phyloP scores from a whole-genome alignment of 2,329 filamentous ascomycete genomes.

The Colletotrichum sidae region DNA sequence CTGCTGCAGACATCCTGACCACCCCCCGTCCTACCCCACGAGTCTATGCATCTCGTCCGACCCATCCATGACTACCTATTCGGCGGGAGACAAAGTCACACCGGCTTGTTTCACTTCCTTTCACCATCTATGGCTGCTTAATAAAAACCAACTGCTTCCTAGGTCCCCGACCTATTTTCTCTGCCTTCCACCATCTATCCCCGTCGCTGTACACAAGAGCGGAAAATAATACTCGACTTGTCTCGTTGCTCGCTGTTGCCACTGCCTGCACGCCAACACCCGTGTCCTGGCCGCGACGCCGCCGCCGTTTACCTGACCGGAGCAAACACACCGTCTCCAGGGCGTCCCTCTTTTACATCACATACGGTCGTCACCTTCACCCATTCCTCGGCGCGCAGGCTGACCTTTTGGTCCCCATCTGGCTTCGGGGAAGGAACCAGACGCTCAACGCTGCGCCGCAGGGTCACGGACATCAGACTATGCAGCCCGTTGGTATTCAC shows the following conservation, averaged over 20 bases:
- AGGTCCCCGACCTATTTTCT: conserved; percentile 9
- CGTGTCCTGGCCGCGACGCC: conserved; percentile 22
- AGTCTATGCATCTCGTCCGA: conserved; percentile 37
- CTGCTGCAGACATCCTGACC: conserved; percentile 35
- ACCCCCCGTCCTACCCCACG: conserved; percentile 35
- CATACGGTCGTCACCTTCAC: not conserved
- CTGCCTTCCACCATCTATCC: conserved; percentile 18
- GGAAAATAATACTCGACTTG: conserved; percentile 16
- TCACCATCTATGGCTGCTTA: conserved; percentile 32
- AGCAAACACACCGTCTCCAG: not conserved
- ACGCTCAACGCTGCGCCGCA: conserved; percentile 4
- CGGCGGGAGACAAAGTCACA: conserved; percentile 44
- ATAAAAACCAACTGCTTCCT: conserved; percentile 34
- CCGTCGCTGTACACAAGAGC: conserved; percentile 27
- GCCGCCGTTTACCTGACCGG: conserved; percentile 4
- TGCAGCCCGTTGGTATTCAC: conserved; percentile 10
- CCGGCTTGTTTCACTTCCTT: conserved; percentile 50
- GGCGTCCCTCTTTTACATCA: not conserved
- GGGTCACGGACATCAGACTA: conserved; percentile 16
- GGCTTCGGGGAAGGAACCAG: conserved; percentile 1
- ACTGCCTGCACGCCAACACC: not conserved
- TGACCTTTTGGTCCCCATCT: not conserved
- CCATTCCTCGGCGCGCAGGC: conserved; percentile 1
- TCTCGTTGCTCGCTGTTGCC: conserved; percentile 24
- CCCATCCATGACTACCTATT: conserved; percentile 38